Evolutionary conservation across 2,329 filamentous ascomycete species (phyloP).

Genomic region (Penicillium sp.): DNA sequence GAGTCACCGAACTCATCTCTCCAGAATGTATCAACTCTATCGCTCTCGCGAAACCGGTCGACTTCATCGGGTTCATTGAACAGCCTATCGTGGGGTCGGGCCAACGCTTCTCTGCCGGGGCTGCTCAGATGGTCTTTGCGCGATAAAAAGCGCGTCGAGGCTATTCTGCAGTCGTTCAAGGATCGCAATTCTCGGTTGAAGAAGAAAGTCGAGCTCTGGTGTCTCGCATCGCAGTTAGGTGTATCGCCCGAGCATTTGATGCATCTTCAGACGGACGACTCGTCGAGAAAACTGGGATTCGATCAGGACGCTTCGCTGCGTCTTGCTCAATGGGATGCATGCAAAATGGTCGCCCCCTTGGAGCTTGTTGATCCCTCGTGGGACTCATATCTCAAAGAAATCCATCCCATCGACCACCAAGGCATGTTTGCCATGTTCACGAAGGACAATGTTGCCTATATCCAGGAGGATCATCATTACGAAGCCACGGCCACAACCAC

Average conservation of each 20-base stretch:
- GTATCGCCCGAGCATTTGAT: slow-evolving; percentile 10
- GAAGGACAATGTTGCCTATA: slow-evolving; percentile 2
- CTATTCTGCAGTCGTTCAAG: slow-evolving; percentile 6
- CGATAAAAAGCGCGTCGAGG: slow-evolving; percentile 10
- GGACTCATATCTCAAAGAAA: slow-evolving; percentile 5
- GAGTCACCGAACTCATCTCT: slow-evolving; percentile 1
- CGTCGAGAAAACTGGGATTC: slow-evolving; percentile 5
- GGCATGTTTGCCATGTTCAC: slow-evolving; percentile 13
- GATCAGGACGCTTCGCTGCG: slow-evolving; percentile 9
- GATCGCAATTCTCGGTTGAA: slow-evolving; percentile 10
- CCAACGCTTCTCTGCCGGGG: slow-evolving; percentile 1
- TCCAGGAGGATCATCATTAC: slow-evolving; percentile 11
- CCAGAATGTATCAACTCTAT: background rate
- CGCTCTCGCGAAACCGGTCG: background rate
- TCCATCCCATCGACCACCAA: slow-evolving; percentile 4
- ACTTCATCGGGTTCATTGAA: background rate
- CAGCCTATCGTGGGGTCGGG: background rate
- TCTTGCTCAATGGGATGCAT: slow-evolving; percentile 9
- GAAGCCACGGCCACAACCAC: background rate
- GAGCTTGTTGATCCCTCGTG: slow-evolving; percentile 4
- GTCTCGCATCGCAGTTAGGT: slow-evolving; percentile 8
- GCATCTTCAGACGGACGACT: slow-evolving; percentile 9
- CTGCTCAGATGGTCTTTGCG: slow-evolving; percentile 7
- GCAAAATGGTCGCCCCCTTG: background rate
- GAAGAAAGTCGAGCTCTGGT: slow-evolving; percentile 11